Evolutionary conservation across 2,329 filamentous ascomycete genomes (phyloP), one percentile per base, ranked within the genome.

Genomic region (Anthostomella pinea): DNA sequence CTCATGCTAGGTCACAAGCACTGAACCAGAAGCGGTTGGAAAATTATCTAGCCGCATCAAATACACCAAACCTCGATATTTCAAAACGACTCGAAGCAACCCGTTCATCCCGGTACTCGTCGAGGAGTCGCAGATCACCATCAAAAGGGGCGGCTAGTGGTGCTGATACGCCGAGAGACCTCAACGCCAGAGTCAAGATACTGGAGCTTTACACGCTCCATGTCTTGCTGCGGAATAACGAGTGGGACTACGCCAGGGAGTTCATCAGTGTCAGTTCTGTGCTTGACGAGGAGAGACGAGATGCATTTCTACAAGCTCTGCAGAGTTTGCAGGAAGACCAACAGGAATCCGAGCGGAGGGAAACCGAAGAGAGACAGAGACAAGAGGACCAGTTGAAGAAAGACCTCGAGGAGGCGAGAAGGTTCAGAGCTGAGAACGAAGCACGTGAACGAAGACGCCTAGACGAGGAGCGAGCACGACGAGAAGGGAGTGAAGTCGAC

Each of bases 121-220:
- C 53, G 14, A 51, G 44, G 23, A 44, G 41, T 22, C 45, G 56
- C 29, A 53, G 51, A 17, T 73, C 73, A 14, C 66, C 66, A 2
- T 69, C 71, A 13, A 72, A 64, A 47, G 68, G 66, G 21, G 49
- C 67, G 20, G 47, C 67, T 11, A 79, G 76, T 41, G 87, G 87
- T 40, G 82, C 88, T 25, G 82, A 88, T 57, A 94, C 88, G 0
- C 88, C 88, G 0, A 81, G 87, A 45, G 88, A 95, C 57, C 77
- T 95, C 22, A 83, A 86, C 50, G 82, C 87, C 4, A 78, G 89
- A 29, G 82, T 96, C 46, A 95, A 94, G 67, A 86, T 98, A 26
- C 78, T 98, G 33, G 93, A 98, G 65, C 74, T 98, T 7, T 98
- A 96, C 62, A 94, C 89, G 1, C 75, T 98, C 4, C 93, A 98